Base-by-base conservation (phyloP, 768 basidiomycete genomes). In the Tulasnella sp. region DNA sequence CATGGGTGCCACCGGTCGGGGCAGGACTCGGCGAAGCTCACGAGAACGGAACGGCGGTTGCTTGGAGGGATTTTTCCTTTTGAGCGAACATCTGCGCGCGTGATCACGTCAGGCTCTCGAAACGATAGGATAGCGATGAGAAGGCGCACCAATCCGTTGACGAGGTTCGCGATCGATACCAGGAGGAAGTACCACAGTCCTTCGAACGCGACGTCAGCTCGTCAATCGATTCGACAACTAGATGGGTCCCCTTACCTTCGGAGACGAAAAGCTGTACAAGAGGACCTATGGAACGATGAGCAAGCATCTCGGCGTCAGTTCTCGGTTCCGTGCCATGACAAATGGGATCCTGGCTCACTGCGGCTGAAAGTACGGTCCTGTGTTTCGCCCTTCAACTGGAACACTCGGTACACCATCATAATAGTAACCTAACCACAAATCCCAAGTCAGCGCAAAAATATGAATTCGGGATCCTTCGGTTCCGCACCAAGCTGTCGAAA, bases 101-200 rank as follows among this genome's bases (percentile, higher is more conserved):
- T n/a, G n/a, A n/a, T n/a, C n/a, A n/a, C n/a, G n/a, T n/a, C 12
- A 47, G n/a, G 14, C 42, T 12, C 42, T n/a, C 42, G 42, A n/a
- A 47, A 47, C 42, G n/a, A 47, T 12, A 47, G 42, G 14, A 47
- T 47, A n/a, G n/a, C 63, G 37, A 22, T 14, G 39, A 6, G 26
- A n/a, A 44, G 35, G 41, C 67, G 9, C 39, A 67, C 67, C n/a
- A 67, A 41, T 16, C 67, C 67, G n/a, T 67, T 74, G 70, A 84
- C 84, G 82, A 93, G 81, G 81, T 93, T 93, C 64, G 91, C 91
- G 67, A 92, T 87, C n/a, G 91, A 92, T 78, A 93, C 92, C 75
- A 93, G 80, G 73, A 93, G 84, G 77, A 91, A 93, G 77, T 92
- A 93, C 79, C 92, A 92, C 74, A 92, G 87, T 74, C 91, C 90